Base-by-base conservation (phyloP, 176 grass and related monocot species). In the Oryza nivara region DNA sequence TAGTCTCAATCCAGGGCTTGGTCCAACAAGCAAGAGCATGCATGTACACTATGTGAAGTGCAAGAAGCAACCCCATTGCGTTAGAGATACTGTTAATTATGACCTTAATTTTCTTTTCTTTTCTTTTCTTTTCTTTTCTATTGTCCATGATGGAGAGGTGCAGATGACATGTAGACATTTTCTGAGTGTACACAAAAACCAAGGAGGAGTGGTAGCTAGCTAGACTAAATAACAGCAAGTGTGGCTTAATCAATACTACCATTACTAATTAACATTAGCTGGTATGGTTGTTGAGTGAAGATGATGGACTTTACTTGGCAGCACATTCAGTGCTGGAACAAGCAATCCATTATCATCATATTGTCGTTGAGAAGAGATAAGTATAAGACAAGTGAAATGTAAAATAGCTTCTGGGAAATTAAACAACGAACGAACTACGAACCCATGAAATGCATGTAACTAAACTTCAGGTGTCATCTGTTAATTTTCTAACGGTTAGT, bases 31-130 rank as follows among this genome's bases (percentile, higher is more conserved):
- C 32, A 78, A 51, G 25, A 51, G 25, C 86, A 67, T 13, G 80
- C 75, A 88, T 44, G 35, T 58, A 82, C 46, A 73, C 80, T 11
- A 79, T 47, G 60, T 78, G 80, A 32, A 44, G 58, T 58, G 14
- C 61, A 35, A 80, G 11, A 26, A 70, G 26, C 38, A 82, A 22
- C 52, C 52, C 34, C 44, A n/a, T 16, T n/a, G 4, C 34, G 66
- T 82, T 20, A 70, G 51, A 54, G 48, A 49, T 63, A 20, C 65
- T 77, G 67, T 19, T 32, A 32, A 32, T 32, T 61, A 68, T 70
- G 54, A 20, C 47, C 47, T 49, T 49, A 49, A 5, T 17, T 19
- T 56, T 56, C 16, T 56, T 56, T 19, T 25, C 25, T 25, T 28
- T 28, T 28, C 28, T 28, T 28, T 28, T 28, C 28, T 17, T 19